Evolutionary conservation across 768 basidiomycete species (phyloP), one percentile per base, ranked within the genome.

Genomic region (Piloderma croceum): DNA sequence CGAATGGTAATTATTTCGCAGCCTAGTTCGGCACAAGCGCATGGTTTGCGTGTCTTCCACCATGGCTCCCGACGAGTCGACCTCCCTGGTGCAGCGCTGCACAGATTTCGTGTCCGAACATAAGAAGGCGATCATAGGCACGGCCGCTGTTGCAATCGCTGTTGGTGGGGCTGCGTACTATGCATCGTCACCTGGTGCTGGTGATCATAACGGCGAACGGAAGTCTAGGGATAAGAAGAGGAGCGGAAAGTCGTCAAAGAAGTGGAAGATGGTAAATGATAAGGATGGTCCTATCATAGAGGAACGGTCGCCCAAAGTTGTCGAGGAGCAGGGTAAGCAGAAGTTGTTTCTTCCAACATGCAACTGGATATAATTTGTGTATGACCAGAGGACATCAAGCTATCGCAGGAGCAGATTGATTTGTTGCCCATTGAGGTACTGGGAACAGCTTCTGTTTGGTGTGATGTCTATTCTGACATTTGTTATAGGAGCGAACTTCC

Each of bases 161-260:
- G 78, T 77, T 21, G 81, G 83, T 34, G 84, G 83, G 21, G 80
- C 76, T 25, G 86, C 81, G 22, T 91, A 89, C 60, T 84, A 83
- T 64, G 77, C 76, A 27, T 76, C 80, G 12, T 69, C 77, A 36
- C 76, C 81, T 18, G 64, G 61, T 10, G 54, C 52, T 37, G 46
- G 56, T 12, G 53, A 56, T 39, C 70, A 75, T 55, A 65, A 69
- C 63, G 60, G 58, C 42, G 52, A 54, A 36, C 59, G 62, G 54
- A n/a, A n/a, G n/a, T n/a, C n/a, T n/a, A n/a, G n/a, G n/a, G n/a
- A n/a, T n/a, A 77, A 74, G 54, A 64, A 56, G 56, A 78, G 74
- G 52, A 51, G 59, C 10, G 27, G 27, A 9, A 29, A 15, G 10
- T 9, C 10, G 34, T 68, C 68, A 58, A 79, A 78, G 64, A 83